phyloP scores from a whole-genome alignment of 768 basidiomycete species.

The Tephrocybe sp. region DNA sequence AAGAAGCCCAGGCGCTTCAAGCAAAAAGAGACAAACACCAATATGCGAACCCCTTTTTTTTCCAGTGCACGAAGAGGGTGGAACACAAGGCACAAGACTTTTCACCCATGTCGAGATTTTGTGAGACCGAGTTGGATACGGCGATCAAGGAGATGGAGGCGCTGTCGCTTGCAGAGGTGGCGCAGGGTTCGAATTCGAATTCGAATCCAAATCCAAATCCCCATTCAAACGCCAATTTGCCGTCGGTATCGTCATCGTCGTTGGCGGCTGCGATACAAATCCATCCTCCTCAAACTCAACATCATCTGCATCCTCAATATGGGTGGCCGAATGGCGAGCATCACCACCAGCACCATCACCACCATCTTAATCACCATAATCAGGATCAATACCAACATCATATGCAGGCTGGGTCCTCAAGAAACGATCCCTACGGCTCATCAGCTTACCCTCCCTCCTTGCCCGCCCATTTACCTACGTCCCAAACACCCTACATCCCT shows the following conservation, averaged over 20 bases:
- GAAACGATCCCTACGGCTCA: too few relatives aligned
- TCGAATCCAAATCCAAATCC: too few relatives aligned
- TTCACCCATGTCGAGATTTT: conserved; percentile 79
- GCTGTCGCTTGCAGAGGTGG: conserved; percentile 30
- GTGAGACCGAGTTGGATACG: conserved; percentile 54
- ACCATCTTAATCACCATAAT: neutral
- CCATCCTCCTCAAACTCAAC: too few relatives aligned
- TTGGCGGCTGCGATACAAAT: neutral
- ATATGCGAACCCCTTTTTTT: conserved; percentile 69
- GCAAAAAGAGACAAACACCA: conserved; percentile 57
- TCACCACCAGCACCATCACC: neutral
- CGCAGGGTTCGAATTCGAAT: too few relatives aligned
- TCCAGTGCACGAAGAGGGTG: conserved; percentile 66
- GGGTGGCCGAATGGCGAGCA: neutral
- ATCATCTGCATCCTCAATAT: neutral
- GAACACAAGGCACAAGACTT: conserved; percentile 70
- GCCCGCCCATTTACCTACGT: neutral
- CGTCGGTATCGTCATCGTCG: too few relatives aligned
- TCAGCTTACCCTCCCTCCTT: too few relatives aligned
- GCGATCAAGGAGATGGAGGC: conserved; percentile 70
- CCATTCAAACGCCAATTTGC: too few relatives aligned
- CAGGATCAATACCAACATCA: too few relatives aligned
- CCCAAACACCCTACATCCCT: neutral
- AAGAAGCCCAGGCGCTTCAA: conserved; percentile 48
- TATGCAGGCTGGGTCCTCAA: too few relatives aligned